Percentiles rank a stretch among this genome's conserved stretches.
These are phyloP conservation scores for Strobilomyces dryophilus DNA, from an alignment of 768 basidiomycete genomes.

Conservation along the genomic window DNA sequence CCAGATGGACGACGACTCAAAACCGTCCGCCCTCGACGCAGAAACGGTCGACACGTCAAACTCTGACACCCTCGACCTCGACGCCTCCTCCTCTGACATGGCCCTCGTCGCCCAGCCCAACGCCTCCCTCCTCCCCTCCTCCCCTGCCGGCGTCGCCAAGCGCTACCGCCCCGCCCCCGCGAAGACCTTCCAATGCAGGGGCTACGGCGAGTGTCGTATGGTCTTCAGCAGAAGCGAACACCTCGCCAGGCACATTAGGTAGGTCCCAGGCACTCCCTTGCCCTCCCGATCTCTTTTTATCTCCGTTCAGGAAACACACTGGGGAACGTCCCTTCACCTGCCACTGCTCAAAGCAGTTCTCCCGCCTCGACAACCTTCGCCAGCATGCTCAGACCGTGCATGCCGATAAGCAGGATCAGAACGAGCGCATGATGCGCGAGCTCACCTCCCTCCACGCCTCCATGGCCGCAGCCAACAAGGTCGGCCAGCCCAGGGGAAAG, in stretches of 20 bases:
- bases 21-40: slow-evolving; percentile 26
- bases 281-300: slow-evolving; percentile 22
- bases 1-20: slow-evolving; percentile 35
- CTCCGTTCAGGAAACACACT: slow-evolving; percentile 81
- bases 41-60: slow-evolving; percentile 10
- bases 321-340: slow-evolving; percentile 96
- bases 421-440: slow-evolving; percentile 90
- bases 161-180: slow-evolving; percentile 81
- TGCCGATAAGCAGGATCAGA: slow-evolving; percentile 86
- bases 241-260: slow-evolving; percentile 94
- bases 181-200: slow-evolving; percentile 94
- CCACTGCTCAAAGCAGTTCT: slow-evolving; percentile 94
- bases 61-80: background rate
- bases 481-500: slow-evolving; percentile 36
- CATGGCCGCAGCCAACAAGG: slow-evolving; percentile 59
- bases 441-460: slow-evolving; percentile 78
- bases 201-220: slow-evolving; percentile 95
- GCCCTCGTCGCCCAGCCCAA: too few relatives aligned
- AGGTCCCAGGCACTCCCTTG: slow-evolving; percentile 31
- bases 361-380: slow-evolving; percentile 92
- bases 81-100: background rate
- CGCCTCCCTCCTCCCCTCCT: too few relatives aligned
- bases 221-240: slow-evolving; percentile 96
- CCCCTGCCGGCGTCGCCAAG: slow-evolving; percentile 38
- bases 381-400: slow-evolving; percentile 98